Evolutionary conservation across 805 yeast genomes (phyloP).

Genomic region (Maudiozyma bulderi): DNA sequence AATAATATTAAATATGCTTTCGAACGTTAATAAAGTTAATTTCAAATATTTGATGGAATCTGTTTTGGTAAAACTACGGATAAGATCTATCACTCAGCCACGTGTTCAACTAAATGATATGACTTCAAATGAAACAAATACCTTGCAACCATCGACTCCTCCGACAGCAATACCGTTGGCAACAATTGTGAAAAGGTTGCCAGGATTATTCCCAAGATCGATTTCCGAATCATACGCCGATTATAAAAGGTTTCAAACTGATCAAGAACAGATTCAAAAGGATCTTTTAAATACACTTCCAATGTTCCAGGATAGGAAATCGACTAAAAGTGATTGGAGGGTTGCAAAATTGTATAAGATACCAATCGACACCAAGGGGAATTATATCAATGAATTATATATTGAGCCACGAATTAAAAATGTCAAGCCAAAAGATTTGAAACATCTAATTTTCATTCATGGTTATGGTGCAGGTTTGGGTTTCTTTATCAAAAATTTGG

Average conservation of each 20-base stretch:
- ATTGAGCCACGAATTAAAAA: slow-evolving; percentile 38
- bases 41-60: background rate
- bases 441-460: slow-evolving; percentile 67
- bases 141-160: slow-evolving; percentile 36
- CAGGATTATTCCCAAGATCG: slow-evolving; percentile 50
- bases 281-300: slow-evolving; percentile 38
- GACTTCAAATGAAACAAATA: background rate
- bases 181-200: slow-evolving; percentile 34
- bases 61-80: background rate
- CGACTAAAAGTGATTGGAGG: background rate
- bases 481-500: slow-evolving; percentile 67
- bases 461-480: slow-evolving; percentile 96
- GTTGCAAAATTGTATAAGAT: slow-evolving; percentile 28
- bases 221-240: slow-evolving; percentile 45
- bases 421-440: slow-evolving; percentile 11
- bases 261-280: slow-evolving; percentile 37
- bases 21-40: background rate
- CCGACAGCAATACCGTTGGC: slow-evolving; percentile 59
- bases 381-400: slow-evolving; percentile 66
- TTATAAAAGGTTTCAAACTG: slow-evolving; percentile 29
- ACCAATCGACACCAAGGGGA: slow-evolving; percentile 36
- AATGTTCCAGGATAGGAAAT: slow-evolving; percentile 31
- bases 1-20: background rate
- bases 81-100: background rate
- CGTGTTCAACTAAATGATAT: background rate